phyloP scores from a whole-genome alignment of 768 basidiomycete genomes.

The Leucocoprinus leucothites region DNA sequence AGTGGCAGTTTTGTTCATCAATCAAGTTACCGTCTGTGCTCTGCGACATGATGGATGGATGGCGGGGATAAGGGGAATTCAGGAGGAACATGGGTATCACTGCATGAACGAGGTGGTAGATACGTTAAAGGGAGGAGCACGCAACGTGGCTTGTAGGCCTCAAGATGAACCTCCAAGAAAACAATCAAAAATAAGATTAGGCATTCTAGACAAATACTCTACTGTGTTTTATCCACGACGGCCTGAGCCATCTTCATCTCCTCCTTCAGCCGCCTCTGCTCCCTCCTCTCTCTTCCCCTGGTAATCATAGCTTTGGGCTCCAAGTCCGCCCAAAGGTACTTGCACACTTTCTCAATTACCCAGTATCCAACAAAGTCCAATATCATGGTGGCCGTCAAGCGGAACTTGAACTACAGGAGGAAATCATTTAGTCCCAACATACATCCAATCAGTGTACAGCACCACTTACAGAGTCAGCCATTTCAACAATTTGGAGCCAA shows the following conservation, averaged over 20 bases:
- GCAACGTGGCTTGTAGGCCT: no score
- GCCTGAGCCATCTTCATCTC: constrained; percentile 1
- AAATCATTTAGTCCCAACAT: not conserved
- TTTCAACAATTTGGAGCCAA: constrained; percentile 96
- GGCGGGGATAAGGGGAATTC: no score
- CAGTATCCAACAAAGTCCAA: constrained; percentile 89
- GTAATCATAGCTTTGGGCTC: constrained; percentile 85
- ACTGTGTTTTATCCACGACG: constrained; percentile 1
- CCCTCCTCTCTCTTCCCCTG: constrained; percentile 77
- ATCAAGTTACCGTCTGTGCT: no score
- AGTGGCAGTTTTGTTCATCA: no score
- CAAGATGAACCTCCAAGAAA: no score
- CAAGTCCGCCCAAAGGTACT: constrained; percentile 82
- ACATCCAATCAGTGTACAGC: not conserved
- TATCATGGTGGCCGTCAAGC: constrained; percentile 77
- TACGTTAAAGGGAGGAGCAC: no score
- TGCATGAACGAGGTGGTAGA: no score
- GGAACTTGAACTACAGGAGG: constrained; percentile 70
- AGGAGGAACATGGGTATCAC: no score
- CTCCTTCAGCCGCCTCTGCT: constrained; percentile 43
- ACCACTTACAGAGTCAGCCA: constrained; percentile 66
- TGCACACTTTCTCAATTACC: constrained; percentile 79
- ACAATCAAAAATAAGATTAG: no score
- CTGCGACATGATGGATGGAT: no score
- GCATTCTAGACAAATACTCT: not conserved